Evolutionary conservation across 2,329 filamentous ascomycete genomes (phyloP).

Genomic region (Colletotrichum sp.): DNA sequence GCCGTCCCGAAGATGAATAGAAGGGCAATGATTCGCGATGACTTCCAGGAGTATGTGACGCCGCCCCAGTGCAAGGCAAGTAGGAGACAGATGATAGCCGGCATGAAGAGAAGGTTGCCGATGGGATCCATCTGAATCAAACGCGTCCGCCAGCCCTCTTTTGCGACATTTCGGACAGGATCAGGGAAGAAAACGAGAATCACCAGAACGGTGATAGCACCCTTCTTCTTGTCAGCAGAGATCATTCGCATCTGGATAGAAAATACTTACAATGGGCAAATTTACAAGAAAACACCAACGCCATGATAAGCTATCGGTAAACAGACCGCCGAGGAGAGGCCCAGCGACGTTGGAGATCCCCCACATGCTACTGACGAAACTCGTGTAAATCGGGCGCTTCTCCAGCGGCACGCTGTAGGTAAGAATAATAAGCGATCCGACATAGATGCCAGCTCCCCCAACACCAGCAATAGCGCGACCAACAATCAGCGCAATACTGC

Average conservation of each 20-base stretch:
- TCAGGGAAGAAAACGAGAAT: slow-evolving; percentile 31
- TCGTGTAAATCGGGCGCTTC: slow-evolving; percentile 39
- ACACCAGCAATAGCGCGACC: slow-evolving; percentile 39
- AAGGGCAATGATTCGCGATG: slow-evolving; percentile 53
- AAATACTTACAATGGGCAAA: slow-evolving; percentile 35
- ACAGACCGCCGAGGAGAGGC: slow-evolving; percentile 37
- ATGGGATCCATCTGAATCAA: slow-evolving; percentile 24
- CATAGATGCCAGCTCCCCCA: slow-evolving; percentile 51
- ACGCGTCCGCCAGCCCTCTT: neutral
- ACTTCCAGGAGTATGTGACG: slow-evolving; percentile 53
- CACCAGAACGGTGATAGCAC: slow-evolving; percentile 34
- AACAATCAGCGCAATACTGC: slow-evolving; percentile 36
- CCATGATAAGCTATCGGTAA: slow-evolving; percentile 40
- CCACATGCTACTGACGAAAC: slow-evolving; percentile 48
- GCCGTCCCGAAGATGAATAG: slow-evolving; percentile 50
- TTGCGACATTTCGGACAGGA: neutral
- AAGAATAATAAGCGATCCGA: slow-evolving; percentile 47
- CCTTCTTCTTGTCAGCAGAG: slow-evolving; percentile 25
- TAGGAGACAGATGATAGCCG: slow-evolving; percentile 48
- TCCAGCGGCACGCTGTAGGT: slow-evolving; percentile 38
- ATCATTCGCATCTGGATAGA: neutral
- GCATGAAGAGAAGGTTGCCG: slow-evolving; percentile 35
- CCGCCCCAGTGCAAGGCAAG: slow-evolving; percentile 58
- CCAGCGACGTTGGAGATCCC: slow-evolving; percentile 46
- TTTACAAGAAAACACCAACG: slow-evolving; percentile 48